Evolutionary conservation across 2,329 filamentous ascomycete species (phyloP).

Genomic region (Pestalotiopsis sp.): DNA sequence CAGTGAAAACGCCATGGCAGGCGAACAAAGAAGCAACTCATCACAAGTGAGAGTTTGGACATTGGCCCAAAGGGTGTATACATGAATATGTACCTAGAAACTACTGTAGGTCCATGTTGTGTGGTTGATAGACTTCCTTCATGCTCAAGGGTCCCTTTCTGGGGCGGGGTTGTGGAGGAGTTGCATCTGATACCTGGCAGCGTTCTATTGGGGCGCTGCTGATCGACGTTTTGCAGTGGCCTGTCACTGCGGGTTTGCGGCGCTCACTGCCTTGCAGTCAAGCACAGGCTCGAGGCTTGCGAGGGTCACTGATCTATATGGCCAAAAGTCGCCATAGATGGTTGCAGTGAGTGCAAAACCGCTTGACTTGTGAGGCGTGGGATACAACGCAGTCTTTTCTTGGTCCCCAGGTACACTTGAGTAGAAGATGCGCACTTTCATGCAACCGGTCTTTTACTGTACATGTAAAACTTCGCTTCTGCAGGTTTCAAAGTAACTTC

Average conservation of each 20-base stretch:
- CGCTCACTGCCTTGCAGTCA: no score
- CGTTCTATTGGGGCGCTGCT: background rate
- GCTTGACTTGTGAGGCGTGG: no score
- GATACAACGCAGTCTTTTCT: no score
- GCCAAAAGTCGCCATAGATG: background rate
- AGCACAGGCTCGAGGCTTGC: no score
- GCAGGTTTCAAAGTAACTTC: slow-evolving; percentile 1
- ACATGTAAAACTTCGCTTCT: slow-evolving; percentile 1
- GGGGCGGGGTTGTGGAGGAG: no score
- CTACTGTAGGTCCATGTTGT: background rate
- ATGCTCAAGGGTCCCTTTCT: no score
- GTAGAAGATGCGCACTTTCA: background rate
- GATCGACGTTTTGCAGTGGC: background rate
- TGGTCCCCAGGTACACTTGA: background rate
- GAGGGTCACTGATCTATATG: background rate
- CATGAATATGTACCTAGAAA: background rate
- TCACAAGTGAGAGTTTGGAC: background rate
- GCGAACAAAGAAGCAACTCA: background rate
- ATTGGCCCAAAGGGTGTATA: background rate
- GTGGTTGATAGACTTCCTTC: no score
- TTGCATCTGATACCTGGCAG: background rate
- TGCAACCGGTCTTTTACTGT: background rate
- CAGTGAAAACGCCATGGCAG: background rate
- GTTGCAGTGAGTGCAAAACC: no score
- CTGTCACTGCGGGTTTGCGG: background rate